Base-by-base conservation (phyloP, 2,329 filamentous ascomycete species). In the Trichoderma oligosporum region DNA sequence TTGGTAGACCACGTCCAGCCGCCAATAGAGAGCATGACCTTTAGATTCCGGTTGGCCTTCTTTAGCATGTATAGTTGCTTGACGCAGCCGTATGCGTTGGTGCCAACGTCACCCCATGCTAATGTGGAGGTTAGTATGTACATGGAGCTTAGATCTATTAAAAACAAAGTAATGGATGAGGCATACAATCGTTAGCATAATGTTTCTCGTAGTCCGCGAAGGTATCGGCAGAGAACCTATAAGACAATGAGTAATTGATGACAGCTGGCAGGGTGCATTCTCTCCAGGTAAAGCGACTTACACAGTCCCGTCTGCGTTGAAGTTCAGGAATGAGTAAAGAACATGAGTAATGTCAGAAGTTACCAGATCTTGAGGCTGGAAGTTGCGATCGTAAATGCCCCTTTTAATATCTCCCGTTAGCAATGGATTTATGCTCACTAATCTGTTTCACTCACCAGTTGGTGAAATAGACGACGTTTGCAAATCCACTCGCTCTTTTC, bases 1-100 rank as follows among this genome's bases (percentile, higher is more conserved):
- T 90, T 89, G 63, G 80, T 75, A 2, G 88, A 91, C 72, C 89
- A 94, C 0, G 88, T 91, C 88, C 88, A 95, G 27, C 91, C 91
- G 46, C 91, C 91, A 62, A 96, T 90, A 46, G 84, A 89, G 4
- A 96, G 79, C 20, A 95, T 76, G 1, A 87, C 79, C 68, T 95
- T 95, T 54, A 96, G 71, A 45, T 89, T 82, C 14, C 90, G 85
- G 70, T 96, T 86, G 57, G 78, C 71, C 70, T 92, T 85, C 74
- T 96, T 96, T 41, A 91, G 76, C 7, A 89, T 74, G 68, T 82
- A 90, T 1, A 96, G 76, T 66, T 95, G 89, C 74, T 94, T 94
- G 53, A 90, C 71, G 67, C 85, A 88, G 36, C 91, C 91, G 63
- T 93, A 94, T 45, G 87, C 82, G 67, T 95, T 94, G 60, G 77